Percentiles rank a stretch among this genome's conserved stretches.
These are phyloP conservation scores for Xylaria sp. DNA, from an alignment of 495 filamentous ascomycete species.

Conservation along the genomic window DNA sequence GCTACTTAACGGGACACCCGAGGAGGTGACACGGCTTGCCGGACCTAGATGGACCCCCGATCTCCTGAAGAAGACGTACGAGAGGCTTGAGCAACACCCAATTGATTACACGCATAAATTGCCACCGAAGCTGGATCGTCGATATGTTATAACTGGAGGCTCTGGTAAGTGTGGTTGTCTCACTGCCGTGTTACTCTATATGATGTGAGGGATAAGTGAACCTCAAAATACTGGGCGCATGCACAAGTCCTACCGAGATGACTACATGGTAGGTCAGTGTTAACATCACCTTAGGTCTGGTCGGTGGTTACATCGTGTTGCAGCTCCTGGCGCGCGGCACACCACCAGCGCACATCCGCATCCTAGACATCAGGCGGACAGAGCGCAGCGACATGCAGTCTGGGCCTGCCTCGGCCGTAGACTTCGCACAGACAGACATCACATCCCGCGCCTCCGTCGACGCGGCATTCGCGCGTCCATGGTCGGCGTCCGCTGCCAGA, in stretches of 20 bases:
- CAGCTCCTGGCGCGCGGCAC: conserved; percentile 53
- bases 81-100: conserved; percentile 48
- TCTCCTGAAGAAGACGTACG: conserved; percentile 55
- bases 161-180: conserved; percentile 53
- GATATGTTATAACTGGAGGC: conserved; percentile 65
- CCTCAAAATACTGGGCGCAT: not conserved
- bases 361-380: conserved; percentile 48
- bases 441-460: conserved; percentile 44
- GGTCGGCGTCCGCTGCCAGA: conserved; percentile 39
- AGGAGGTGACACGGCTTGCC: conserved; percentile 50
- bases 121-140: conserved; percentile 60
- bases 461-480: conserved; percentile 47
- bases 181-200: not conserved
- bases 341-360: conserved; percentile 48
- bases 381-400: conserved; percentile 46
- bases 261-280: not conserved
- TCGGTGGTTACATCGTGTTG: conserved; percentile 52
- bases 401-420: conserved; percentile 40
- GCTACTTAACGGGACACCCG: conserved; percentile 54
- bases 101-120: conserved; percentile 56
- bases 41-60: conserved; percentile 58
- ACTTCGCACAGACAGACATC: conserved; percentile 52
- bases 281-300: conserved; percentile 45
- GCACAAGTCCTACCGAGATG: not conserved
- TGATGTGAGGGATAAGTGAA: not conserved